phyloP scores from a whole-genome alignment of 768 basidiomycete genomes.

The Termitomyces sp. region DNA sequence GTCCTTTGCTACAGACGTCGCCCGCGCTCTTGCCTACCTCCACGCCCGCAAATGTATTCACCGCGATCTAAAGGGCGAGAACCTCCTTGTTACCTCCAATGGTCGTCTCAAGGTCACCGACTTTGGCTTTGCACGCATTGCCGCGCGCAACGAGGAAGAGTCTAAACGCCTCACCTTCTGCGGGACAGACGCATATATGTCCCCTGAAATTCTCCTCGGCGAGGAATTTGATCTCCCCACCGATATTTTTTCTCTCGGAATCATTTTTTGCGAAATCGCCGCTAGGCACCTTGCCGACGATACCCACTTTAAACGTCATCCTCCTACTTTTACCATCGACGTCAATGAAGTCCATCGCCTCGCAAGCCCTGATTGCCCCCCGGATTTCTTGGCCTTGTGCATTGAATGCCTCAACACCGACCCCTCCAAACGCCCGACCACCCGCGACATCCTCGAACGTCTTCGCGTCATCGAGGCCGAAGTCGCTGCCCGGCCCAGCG shows the following conservation, averaged over 20 bases:
- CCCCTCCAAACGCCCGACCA: constrained; percentile 69
- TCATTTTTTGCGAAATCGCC: constrained; percentile 91
- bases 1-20: constrained; percentile 92
- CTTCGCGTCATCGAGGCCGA: constrained; percentile 82
- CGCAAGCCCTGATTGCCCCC: constrained; percentile 74
- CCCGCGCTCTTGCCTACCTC: constrained; percentile 94
- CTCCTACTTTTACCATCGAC: constrained; percentile 81
- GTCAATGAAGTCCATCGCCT: constrained; percentile 61
- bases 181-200: constrained; percentile 95
- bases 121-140: constrained; percentile 95
- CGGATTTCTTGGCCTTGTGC: constrained; percentile 70
- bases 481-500: constrained; percentile 62
- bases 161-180: constrained; percentile 80
- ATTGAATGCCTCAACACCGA: constrained; percentile 71
- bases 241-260: constrained; percentile 90
- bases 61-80: constrained; percentile 95
- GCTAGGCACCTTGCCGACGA: constrained; percentile 85
- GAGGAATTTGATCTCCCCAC: constrained; percentile 92
- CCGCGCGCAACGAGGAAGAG: constrained; percentile 89
- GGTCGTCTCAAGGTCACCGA: constrained; percentile 97
- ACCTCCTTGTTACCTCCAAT: constrained; percentile 91
- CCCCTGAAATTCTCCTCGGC: constrained; percentile 90
- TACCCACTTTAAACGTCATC: constrained; percentile 65
- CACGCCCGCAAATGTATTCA: constrained; percentile 91
- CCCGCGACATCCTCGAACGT: constrained; percentile 73